Percentiles rank a stretch among this genome's conserved stretches.
These are phyloP conservation scores for Fusarium oxysporum DNA, from an alignment of 2,329 filamentous ascomycete genomes.

Conservation along the genomic window DNA sequence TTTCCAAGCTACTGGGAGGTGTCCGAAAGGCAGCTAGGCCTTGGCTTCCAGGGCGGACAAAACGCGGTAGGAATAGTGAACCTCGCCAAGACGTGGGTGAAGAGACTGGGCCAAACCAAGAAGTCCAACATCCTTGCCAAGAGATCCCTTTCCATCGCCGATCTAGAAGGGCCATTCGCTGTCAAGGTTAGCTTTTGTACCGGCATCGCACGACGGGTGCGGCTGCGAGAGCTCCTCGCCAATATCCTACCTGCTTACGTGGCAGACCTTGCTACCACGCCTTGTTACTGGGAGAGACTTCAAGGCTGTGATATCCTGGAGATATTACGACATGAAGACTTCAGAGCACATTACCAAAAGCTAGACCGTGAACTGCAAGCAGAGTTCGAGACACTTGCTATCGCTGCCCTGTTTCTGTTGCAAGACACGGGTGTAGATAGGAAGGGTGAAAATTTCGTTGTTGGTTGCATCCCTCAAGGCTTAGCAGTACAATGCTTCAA, in stretches of 20 bases:
- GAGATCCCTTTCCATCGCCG: rapidly evolving
- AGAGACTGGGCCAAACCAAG: rapidly evolving
- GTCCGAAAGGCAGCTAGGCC: rapidly evolving
- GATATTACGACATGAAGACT: rapidly evolving
- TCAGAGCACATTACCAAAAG: rapidly evolving
- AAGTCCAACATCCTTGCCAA: rapidly evolving
- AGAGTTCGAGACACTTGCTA: rapidly evolving
- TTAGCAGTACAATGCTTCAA: rapidly evolving
- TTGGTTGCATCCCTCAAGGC: rapidly evolving
- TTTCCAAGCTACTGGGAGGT: not conserved
- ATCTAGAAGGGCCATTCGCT: not conserved
- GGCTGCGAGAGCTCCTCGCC: rapidly evolving
- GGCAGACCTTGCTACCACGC: rapidly evolving
- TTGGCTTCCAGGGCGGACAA: rapidly evolving
- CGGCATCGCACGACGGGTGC: rapidly evolving
- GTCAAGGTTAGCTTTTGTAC: not conserved
- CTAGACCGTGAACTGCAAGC: rapidly evolving
- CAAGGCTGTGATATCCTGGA: rapidly evolving
- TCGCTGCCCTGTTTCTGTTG: rapidly evolving
- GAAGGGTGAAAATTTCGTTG: rapidly evolving
- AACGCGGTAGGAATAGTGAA: rapidly evolving
- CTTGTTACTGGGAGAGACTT: rapidly evolving
- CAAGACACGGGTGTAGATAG: not conserved
- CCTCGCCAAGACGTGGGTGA: rapidly evolving
- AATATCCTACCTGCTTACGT: rapidly evolving